phyloP scores from a whole-genome alignment of 2,329 filamentous ascomycete species.

The Diplodia sapinea region DNA sequence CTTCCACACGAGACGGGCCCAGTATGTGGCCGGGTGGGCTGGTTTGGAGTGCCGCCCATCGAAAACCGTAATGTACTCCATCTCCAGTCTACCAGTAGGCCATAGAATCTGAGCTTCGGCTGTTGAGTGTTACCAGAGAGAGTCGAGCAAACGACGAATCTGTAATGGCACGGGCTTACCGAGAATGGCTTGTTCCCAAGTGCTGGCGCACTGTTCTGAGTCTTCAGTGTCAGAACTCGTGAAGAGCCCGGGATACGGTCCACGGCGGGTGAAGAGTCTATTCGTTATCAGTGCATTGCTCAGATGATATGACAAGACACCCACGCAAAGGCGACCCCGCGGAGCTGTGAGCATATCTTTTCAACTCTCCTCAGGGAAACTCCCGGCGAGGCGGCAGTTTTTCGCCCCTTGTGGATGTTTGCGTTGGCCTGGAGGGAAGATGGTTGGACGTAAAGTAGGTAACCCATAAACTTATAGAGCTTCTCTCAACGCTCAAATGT shows the following conservation, averaged over 20 bases:
- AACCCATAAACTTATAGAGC: background rate
- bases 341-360: too few species aligned
- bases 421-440: background rate
- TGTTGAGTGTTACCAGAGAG: background rate
- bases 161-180: background rate
- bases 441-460: background rate
- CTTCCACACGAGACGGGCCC: conserved; percentile 1
- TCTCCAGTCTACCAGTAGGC: background rate
- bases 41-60: background rate
- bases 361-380: background rate
- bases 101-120: background rate
- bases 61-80: background rate
- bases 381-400: background rate
- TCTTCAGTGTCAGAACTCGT: background rate
- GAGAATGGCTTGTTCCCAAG: background rate
- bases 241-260: background rate
- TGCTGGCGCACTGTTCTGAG: too few species aligned
- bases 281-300: background rate
- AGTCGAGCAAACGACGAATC: background rate
- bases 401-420: background rate
- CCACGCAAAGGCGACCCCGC: background rate
- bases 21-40: background rate
- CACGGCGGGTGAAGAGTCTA: background rate
- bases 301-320: background rate
- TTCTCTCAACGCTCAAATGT: background rate